A percentile compares a stretch with the other conserved stretches of the same genome.
These are phyloP conservation scores for Metarhizium humberi DNA, from an alignment of 2,329 filamentous ascomycete species.

Conservation along the genomic window DNA sequence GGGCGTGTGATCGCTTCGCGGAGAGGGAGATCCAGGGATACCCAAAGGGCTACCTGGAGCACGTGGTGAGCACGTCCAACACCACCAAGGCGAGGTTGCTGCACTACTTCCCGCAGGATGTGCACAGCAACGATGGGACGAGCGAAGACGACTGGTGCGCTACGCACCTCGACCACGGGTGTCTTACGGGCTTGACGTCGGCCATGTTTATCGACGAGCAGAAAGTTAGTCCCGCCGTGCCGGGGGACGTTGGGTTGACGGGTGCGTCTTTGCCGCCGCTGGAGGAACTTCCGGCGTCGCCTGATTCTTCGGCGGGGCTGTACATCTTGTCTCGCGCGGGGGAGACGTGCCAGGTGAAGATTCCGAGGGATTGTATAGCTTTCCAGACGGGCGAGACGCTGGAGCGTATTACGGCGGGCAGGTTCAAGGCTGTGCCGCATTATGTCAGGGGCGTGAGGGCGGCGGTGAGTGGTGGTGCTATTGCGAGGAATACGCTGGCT, in stretches of 20 bases:
- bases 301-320: conserved; percentile 78
- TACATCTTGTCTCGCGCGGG: conserved; percentile 86
- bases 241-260: conserved; percentile 11
- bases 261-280: conserved; percentile 39
- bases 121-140: conserved; percentile 14
- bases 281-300: conserved; percentile 63
- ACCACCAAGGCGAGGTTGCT: conserved; percentile 86
- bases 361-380: conserved; percentile 82
- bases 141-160: conserved; percentile 90
- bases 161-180: conserved; percentile 83
- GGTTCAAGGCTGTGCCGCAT: conserved; percentile 90
- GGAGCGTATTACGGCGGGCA: conserved; percentile 81
- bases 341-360: conserved; percentile 79
- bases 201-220: conserved; percentile 92
- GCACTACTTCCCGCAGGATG: conserved; percentile 75
- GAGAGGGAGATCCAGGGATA: conserved; percentile 70
- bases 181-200: conserved; percentile 84
- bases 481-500: conserved; percentile 81
- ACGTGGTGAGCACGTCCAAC: conserved; percentile 73
- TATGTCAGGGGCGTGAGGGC: conserved; percentile 73
- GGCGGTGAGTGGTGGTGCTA: conserved; percentile 37
- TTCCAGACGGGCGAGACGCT: conserved; percentile 95
- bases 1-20: conserved; percentile 84
- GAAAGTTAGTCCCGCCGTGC: conserved; percentile 26
- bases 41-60: conserved; percentile 69